Conservation (phyloP, 2,329 filamentous ascomycete species). For the Monosporascus cannonballus region DNA sequence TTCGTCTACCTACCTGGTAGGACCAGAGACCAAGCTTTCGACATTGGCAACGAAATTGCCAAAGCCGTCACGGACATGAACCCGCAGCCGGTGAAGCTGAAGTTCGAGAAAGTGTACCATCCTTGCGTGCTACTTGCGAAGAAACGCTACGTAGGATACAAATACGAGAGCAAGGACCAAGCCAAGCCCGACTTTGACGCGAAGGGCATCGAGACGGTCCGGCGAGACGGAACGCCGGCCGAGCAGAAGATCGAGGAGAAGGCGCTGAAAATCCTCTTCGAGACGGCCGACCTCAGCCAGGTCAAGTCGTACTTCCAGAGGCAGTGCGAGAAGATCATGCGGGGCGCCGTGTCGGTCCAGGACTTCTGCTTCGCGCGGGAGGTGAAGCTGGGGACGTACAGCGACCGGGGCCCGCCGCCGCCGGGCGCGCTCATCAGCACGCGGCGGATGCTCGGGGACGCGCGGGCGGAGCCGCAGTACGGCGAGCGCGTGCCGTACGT, state of each 20-base stretch:
- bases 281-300: constrained; percentile 79
- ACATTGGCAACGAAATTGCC: constrained; percentile 88
- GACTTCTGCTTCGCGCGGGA: constrained; percentile 96
- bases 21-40: constrained; percentile 82
- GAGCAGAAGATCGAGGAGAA: constrained; percentile 97
- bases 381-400: constrained; percentile 85
- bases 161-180: constrained; percentile 78
- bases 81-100: constrained; percentile 86
- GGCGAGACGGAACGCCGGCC: constrained; percentile 87
- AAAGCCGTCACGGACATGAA: constrained; percentile 83
- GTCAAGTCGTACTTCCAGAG: constrained; percentile 86
- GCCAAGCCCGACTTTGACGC: constrained; percentile 85
- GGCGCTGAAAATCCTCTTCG: constrained; percentile 80
- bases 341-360: constrained; percentile 78
- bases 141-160: constrained; percentile 97
- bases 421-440: constrained; percentile 86
- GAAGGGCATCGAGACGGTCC: constrained; percentile 96
- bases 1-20: constrained; percentile 87
- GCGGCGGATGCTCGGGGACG: constrained; percentile 78
- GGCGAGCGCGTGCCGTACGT: constrained; percentile 95
- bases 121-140: constrained; percentile 92
- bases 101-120: constrained; percentile 98
- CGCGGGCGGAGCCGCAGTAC: constrained; percentile 84
- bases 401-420: constrained; percentile 70
- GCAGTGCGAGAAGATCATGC: constrained; percentile 91